Conservation (phyloP, 1,284 basidiomycete species). For the Trichosporon sp. region DNA sequence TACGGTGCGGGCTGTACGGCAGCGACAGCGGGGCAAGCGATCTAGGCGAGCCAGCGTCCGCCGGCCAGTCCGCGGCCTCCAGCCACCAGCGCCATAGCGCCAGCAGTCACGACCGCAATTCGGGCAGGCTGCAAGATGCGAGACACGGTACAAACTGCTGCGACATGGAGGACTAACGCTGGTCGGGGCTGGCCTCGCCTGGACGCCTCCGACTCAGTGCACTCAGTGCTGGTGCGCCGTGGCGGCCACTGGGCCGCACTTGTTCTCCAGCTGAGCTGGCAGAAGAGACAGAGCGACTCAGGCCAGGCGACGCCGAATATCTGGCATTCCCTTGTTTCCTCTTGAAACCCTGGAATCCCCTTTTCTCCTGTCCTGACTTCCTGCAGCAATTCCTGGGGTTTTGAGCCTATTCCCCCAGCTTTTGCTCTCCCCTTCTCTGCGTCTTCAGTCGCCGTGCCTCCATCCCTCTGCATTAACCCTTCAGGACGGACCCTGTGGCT, state of each 20-base stretch:
- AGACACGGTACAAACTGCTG: too few species aligned
- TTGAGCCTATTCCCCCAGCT: neutral
- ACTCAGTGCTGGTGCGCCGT: too few species aligned
- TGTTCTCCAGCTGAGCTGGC: neutral
- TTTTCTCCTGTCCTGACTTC: neutral
- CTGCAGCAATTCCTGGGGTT: neutral
- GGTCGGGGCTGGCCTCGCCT: too few species aligned
- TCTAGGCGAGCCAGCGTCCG: too few species aligned
- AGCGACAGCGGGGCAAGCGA: neutral
- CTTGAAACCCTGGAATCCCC: neutral
- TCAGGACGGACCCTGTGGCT: neutral
- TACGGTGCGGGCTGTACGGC: neutral
- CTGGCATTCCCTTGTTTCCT: constrained; percentile 15
- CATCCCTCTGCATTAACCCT: neutral
- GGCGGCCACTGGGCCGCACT: too few species aligned
- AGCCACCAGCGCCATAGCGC: too few species aligned
- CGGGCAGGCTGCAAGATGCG: too few species aligned
- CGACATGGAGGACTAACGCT: too few species aligned
- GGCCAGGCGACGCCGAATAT: neutral
- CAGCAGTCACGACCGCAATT: too few species aligned
- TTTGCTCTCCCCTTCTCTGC: neutral
- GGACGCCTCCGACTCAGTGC: too few species aligned
- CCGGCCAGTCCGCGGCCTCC: too few species aligned
- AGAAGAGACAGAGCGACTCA: neutral
- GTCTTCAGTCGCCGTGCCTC: neutral